Percentiles rank a stretch among this genome's conserved stretches.
Evolutionary conservation across 2,329 filamentous ascomycete species (phyloP).

Genomic region (Fusarium nurragi): DNA sequence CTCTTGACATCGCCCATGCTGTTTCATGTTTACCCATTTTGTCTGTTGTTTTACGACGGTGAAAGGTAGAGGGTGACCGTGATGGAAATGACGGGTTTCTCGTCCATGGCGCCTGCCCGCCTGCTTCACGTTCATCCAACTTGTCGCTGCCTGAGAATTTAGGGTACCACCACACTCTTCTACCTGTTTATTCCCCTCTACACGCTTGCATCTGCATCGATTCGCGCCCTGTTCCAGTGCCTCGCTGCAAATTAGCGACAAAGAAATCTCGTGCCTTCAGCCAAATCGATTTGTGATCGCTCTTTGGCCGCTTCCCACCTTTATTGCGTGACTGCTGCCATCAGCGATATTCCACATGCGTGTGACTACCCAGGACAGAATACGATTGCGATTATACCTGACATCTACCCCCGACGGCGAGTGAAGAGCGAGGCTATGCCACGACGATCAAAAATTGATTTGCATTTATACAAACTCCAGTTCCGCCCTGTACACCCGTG

Average conservation of each 20-base stretch:
- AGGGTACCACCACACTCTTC: slow-evolving; percentile 8
- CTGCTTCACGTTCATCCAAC: slow-evolving; percentile 20
- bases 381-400: slow-evolving; percentile 29
- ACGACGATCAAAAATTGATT: slow-evolving; percentile 21
- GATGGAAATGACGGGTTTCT: slow-evolving; percentile 23
- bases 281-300: slow-evolving; percentile 12
- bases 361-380: slow-evolving; percentile 38
- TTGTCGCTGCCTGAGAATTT: slow-evolving; percentile 16
- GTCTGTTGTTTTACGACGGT: slow-evolving; percentile 11
- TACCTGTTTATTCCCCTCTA: slow-evolving; percentile 2
- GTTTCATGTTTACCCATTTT: slow-evolving; percentile 3
- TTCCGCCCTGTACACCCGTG: slow-evolving; percentile 1
- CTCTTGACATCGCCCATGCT: not conserved
- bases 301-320: slow-evolving; percentile 27
- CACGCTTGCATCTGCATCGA: slow-evolving; percentile 12
- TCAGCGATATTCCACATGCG: slow-evolving; percentile 33
- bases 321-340: slow-evolving; percentile 41
- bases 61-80: slow-evolving; percentile 9
- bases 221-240: slow-evolving; percentile 16
- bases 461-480: slow-evolving; percentile 15
- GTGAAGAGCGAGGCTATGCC: slow-evolving; percentile 32
- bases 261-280: slow-evolving; percentile 24
- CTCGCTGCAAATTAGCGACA: slow-evolving; percentile 16
- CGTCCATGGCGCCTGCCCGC: slow-evolving; percentile 28
- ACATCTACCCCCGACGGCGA: slow-evolving; percentile 16